Percentiles rank a stretch among this genome's conserved stretches.
Evolutionary conservation across 306 rosid genomes (phyloP).

Genomic region (Pachyrhizus erosus): DNA sequence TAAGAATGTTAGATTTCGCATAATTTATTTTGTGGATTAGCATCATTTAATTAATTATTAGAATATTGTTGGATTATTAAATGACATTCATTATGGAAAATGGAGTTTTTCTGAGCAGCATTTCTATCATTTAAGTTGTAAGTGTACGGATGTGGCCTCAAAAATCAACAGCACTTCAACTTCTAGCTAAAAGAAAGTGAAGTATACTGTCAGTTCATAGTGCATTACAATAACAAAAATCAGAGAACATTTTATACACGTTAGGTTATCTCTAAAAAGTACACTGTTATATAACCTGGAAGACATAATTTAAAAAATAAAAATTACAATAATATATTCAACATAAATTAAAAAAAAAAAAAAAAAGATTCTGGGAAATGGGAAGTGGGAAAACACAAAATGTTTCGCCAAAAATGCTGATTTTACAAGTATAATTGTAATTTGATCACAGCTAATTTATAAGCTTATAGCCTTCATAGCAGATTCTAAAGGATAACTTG

Average conservation of each 20-base stretch:
- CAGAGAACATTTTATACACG: background rate
- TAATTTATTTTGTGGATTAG: background rate
- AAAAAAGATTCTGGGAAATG: background rate
- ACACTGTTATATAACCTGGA: background rate
- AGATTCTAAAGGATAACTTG: slow-evolving; percentile 4
- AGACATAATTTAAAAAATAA: background rate
- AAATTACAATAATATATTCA: background rate
- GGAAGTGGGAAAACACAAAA: background rate
- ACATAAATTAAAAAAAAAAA: background rate
- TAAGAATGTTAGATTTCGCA: background rate
- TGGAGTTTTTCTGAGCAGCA: background rate
- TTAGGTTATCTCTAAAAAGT: background rate
- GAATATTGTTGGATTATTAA: background rate
- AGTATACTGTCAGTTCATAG: background rate
- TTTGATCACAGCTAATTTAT: background rate
- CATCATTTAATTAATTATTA: background rate
- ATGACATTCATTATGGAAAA: background rate
- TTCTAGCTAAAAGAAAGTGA: slow-evolving; percentile 1
- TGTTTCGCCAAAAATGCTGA: background rate
- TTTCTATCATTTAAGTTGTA: background rate
- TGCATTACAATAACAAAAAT: background rate
- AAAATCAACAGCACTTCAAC: background rate
- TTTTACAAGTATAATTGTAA: background rate
- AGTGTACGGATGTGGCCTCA: background rate
- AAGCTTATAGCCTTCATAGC: background rate